phyloP scores from a whole-genome alignment of 2,329 filamentous ascomycete genomes.

The Ophiosphaerella narmari region DNA sequence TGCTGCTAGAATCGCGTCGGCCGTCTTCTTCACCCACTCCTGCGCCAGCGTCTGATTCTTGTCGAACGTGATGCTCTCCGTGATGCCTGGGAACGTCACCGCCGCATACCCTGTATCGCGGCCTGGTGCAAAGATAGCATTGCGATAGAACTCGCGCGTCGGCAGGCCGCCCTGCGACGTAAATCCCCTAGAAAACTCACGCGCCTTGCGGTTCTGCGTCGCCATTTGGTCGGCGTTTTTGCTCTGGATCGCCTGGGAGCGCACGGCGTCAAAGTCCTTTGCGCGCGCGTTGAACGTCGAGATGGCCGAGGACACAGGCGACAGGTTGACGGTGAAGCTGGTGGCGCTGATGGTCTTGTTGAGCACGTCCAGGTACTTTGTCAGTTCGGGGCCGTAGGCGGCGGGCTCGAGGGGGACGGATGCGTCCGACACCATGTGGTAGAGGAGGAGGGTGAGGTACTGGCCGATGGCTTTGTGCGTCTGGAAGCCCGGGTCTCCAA shows the following conservation, averaged over 20 bases:
- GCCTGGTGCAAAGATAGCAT: constrained; percentile 55
- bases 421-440: constrained; percentile 47
- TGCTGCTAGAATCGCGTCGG: constrained; percentile 36
- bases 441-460: constrained; percentile 50
- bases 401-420: constrained; percentile 47
- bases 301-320: constrained; percentile 42
- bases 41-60: constrained; percentile 34
- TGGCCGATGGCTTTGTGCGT: constrained; percentile 57
- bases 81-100: constrained; percentile 46
- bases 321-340: constrained; percentile 39
- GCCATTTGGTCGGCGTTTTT: constrained; percentile 36
- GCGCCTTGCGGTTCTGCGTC: constrained; percentile 51
- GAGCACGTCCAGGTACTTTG: constrained; percentile 43
- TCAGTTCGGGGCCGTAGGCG: constrained; percentile 46
- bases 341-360: constrained; percentile 33
- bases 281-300: constrained; percentile 40
- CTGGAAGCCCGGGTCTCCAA: constrained; percentile 57
- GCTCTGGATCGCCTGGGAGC: constrained; percentile 31
- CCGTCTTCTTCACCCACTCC: constrained; percentile 44
- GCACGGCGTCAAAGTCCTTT: constrained; percentile 33
- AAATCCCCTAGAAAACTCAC: constrained; percentile 54
- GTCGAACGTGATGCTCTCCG: constrained; percentile 44
- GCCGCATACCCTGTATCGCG: constrained; percentile 48
- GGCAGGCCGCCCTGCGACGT: constrained; percentile 53
- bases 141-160: constrained; percentile 51